Evolutionary conservation across 805 yeast genomes (phyloP).

Genomic region (Vanderwaltozyma yarrowii): DNA sequence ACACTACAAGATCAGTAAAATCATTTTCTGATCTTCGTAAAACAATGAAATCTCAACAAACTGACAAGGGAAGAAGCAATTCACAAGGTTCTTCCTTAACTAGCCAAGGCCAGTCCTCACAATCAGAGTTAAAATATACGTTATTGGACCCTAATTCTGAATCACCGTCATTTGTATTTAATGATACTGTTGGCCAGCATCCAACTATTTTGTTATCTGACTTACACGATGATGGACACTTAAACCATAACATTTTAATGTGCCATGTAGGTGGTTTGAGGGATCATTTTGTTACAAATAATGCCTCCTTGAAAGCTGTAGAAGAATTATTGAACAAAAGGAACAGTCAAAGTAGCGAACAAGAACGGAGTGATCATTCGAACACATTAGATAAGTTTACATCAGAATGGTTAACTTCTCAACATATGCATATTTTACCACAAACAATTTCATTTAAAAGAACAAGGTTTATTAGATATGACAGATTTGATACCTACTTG

Average conservation of each 20-base stretch:
- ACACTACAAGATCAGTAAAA: conserved; percentile 10
- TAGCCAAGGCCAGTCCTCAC: neutral
- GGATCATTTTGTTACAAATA: conserved; percentile 12
- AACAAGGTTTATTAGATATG: conserved; percentile 18
- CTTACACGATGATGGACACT: neutral
- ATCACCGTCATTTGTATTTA: neutral
- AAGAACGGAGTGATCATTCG: neutral
- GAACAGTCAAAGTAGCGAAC: too few relatives aligned
- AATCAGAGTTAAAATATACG: neutral
- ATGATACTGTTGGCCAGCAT: neutral
- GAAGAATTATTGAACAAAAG: conserved; percentile 2
- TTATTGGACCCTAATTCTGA: neutral
- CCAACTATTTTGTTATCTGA: neutral
- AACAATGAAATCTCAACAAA: neutral
- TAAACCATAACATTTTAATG: conserved; percentile 12
- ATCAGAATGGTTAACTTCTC: conserved; percentile 23
- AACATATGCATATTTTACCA: conserved; percentile 7
- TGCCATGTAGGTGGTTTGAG: conserved; percentile 28
- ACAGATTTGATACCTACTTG: conserved; percentile 8
- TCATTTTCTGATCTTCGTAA: conserved; percentile 15
- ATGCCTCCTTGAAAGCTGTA: conserved; percentile 5
- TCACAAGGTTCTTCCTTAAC: neutral
- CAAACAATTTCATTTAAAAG: conserved; percentile 16
- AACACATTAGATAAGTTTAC: conserved; percentile 16
- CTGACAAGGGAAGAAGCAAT: neutral